These are phyloP conservation scores for Dothideomycetidae sp. DNA, from an alignment of 2,329 filamentous ascomycete species.

Conservation along the genomic window DNA sequence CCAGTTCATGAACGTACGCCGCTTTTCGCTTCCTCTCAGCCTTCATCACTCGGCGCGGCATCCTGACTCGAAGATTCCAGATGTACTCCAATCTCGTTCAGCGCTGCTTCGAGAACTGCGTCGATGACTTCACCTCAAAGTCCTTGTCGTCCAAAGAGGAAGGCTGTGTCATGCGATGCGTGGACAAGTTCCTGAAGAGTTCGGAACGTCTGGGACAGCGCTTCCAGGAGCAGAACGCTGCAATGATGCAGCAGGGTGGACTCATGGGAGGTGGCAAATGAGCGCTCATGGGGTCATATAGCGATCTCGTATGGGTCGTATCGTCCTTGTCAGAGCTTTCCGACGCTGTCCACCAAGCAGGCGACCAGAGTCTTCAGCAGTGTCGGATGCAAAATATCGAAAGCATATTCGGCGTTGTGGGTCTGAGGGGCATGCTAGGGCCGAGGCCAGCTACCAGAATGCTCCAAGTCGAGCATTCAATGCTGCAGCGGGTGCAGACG, in stretches of 20 bases:
- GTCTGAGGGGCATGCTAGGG: not conserved
- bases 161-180: slow-evolving; percentile 84
- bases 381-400: too few species aligned
- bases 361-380: too few species aligned
- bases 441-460: too few species aligned
- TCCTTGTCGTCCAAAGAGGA: slow-evolving; percentile 76
- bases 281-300: too few species aligned
- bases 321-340: too few species aligned
- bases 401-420: not conserved
- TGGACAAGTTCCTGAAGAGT: slow-evolving; percentile 89
- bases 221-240: slow-evolving; percentile 63
- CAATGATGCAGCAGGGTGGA: slow-evolving; percentile 48
- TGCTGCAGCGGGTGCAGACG: too few species aligned
- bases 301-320: too few species aligned
- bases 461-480: too few species aligned
- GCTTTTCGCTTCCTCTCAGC: slow-evolving; percentile 8
- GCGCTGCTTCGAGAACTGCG: slow-evolving; percentile 90
- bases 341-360: too few species aligned
- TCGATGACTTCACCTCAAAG: slow-evolving; percentile 98
- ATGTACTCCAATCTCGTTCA: slow-evolving; percentile 64
- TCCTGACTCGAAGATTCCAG: slow-evolving; percentile 24
- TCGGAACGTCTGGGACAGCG: slow-evolving; percentile 81
- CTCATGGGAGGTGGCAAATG: slow-evolving; percentile 15
- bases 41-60: not conserved
- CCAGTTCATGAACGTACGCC: slow-evolving; percentile 88